Base-by-base conservation (phyloP, 2,329 filamentous ascomycete species). In the Hypoxylon sp. region DNA sequence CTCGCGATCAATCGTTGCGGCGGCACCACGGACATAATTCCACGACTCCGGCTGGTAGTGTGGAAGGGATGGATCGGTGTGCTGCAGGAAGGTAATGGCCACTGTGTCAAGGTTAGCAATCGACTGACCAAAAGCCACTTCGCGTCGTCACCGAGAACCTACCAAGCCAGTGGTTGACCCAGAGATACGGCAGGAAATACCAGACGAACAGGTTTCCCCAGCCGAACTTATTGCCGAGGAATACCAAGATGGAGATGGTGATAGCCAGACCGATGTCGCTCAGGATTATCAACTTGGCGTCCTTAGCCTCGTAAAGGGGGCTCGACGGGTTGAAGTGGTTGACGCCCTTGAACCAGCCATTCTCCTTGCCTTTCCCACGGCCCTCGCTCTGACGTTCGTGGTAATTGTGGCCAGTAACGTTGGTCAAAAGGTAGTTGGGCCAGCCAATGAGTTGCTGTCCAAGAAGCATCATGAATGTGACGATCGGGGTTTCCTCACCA, bases 131-230 rank as follows among this genome's bases (percentile, higher is more conserved):
- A 6, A 45, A 57, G 28, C 26, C 6, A 3, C 11, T 18, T 11
- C 30, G 20, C 16, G 8, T 26, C 12, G 14, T 42, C n/a, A 28
- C 40, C 46, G 14, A 54, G 61, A 9, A 86, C 92, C 86, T 89
- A 96, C 93, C 92, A 60, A 98, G 91, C 95, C 95, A 98, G 88
- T 97, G 93, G 87, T 98, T 97, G 60, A 97, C 94, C 95, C 95
- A 97, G 66, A 97, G 85, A 80, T 98, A 99, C 36, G 96, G 96
- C 63, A 96, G 77, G 76, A 94, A 89, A 83, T 99, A 99, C 95
- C 96, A 98, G 68, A 99, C 91, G 64, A 92, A 82, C 78, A 98
- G 84, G 84, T 97, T 98, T 77, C 84, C 78, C 84, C 89, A 95
- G 76, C 96, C 96, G 73, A 90, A 97, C 60, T 81, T 91, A 79